These are phyloP conservation scores for Boletus subparvulus DNA, from an alignment of 768 basidiomycete genomes.

Conservation along the genomic window DNA sequence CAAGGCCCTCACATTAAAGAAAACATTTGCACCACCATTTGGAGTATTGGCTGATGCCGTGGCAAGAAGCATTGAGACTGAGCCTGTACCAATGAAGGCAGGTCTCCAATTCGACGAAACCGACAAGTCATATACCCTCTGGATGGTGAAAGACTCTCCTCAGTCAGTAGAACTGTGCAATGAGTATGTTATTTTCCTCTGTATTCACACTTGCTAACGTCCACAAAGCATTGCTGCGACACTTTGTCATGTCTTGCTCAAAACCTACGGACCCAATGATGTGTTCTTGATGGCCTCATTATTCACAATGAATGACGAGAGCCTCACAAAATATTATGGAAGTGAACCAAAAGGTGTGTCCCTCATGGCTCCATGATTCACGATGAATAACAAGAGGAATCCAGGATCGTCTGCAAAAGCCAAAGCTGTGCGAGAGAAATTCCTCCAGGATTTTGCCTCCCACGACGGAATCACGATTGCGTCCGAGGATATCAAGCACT, in stretches of 20 bases:
- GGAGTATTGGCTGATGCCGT: not conserved
- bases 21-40: slow-evolving; percentile 8
- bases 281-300: slow-evolving; percentile 13
- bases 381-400: too few species aligned
- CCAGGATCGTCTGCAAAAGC: too few species aligned
- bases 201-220: not conserved
- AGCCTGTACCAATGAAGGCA: not conserved
- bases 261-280: slow-evolving; percentile 9
- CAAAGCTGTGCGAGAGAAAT: too few species aligned
- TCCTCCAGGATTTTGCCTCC: too few species aligned
- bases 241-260: slow-evolving; percentile 12
- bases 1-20: slow-evolving; percentile 5
- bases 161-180: not conserved
- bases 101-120: not conserved
- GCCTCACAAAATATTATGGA: too few species aligned
- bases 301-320: not conserved
- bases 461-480: too few species aligned
- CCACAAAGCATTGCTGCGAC: slow-evolving; percentile 8
- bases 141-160: too few species aligned
- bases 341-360: too few species aligned
- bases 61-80: not conserved
- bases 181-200: slow-evolving; percentile 3
- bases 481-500: too few species aligned
- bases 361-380: too few species aligned
- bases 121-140: slow-evolving; percentile 1